These are phyloP conservation scores for Solanum bukasovii DNA, from an alignment of 257 asterid species.

Conservation along the genomic window DNA sequence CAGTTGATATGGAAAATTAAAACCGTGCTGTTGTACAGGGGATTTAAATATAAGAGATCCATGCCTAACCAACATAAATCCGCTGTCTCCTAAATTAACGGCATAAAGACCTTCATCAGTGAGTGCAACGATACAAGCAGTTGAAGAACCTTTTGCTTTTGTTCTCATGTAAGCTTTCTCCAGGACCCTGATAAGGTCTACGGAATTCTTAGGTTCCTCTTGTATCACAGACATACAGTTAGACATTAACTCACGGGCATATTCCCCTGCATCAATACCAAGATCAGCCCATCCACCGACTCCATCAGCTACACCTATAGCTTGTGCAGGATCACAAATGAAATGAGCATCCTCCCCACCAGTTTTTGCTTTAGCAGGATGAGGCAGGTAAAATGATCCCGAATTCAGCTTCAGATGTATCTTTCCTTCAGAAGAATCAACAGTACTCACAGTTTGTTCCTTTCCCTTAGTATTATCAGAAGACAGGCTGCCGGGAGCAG, in stretches of 20 bases:
- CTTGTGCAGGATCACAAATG: background rate
- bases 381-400: background rate
- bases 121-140: slow-evolving; percentile 2
- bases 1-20: slow-evolving; percentile 5
- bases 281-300: background rate
- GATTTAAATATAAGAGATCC: background rate
- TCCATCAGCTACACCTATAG: slow-evolving; percentile 1
- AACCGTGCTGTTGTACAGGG: background rate
- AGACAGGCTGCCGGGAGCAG: background rate
- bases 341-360: slow-evolving; percentile 11
- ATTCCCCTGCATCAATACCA: slow-evolving; percentile 1
- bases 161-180: background rate
- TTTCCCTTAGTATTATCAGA: background rate
- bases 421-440: background rate
- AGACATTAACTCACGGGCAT: slow-evolving; percentile 2
- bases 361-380: background rate
- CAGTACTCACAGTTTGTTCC: background rate
- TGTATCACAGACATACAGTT: background rate
- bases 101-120: background rate
- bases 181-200: background rate
- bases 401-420: background rate
- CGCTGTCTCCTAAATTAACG: slow-evolving; percentile 8
- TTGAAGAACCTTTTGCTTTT: slow-evolving; percentile 4
- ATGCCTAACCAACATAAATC: slow-evolving; percentile 1
- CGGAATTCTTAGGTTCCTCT: background rate